These are phyloP conservation scores for Suhomyces xylopsoci DNA, from an alignment of 805 yeast genomes.

Conservation along the genomic window DNA sequence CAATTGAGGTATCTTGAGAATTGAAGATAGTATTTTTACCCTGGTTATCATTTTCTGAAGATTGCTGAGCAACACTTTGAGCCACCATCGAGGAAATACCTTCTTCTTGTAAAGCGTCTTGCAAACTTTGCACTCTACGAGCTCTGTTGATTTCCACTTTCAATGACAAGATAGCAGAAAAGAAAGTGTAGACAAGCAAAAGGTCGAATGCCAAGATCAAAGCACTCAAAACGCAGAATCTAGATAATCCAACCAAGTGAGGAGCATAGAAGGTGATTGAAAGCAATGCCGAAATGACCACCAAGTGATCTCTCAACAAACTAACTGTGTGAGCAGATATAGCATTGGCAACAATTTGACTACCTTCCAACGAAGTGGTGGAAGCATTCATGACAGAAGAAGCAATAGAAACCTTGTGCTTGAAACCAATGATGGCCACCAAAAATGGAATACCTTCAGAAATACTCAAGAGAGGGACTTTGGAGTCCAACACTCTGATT, in stretches of 20 bases:
- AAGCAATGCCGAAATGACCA: slow-evolving; percentile 67
- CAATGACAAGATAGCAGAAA: slow-evolving; percentile 76
- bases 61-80: slow-evolving; percentile 54
- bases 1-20: slow-evolving; percentile 32
- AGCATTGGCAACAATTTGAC: slow-evolving; percentile 42
- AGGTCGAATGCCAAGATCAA: slow-evolving; percentile 70
- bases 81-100: slow-evolving; percentile 79
- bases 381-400: slow-evolving; percentile 46
- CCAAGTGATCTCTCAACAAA: slow-evolving; percentile 69
- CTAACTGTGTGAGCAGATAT: slow-evolving; percentile 44
- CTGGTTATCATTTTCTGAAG: slow-evolving; percentile 36
- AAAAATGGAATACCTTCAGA: slow-evolving; percentile 92
- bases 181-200: slow-evolving; percentile 73
- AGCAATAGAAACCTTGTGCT: slow-evolving; percentile 75
- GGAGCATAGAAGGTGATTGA: slow-evolving; percentile 64
- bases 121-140: slow-evolving; percentile 73
- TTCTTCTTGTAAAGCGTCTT: slow-evolving; percentile 85
- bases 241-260: slow-evolving; percentile 68
- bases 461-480: slow-evolving; percentile 68
- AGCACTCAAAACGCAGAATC: slow-evolving; percentile 75
- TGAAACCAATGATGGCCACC: slow-evolving; percentile 89
- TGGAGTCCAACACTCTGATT: slow-evolving; percentile 51
- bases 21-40: slow-evolving; percentile 23
- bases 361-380: slow-evolving; percentile 36
- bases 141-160: slow-evolving; percentile 87